Evolutionary conservation across 805 yeast species (phyloP).

Genomic region (Zygoascus tannicola): DNA sequence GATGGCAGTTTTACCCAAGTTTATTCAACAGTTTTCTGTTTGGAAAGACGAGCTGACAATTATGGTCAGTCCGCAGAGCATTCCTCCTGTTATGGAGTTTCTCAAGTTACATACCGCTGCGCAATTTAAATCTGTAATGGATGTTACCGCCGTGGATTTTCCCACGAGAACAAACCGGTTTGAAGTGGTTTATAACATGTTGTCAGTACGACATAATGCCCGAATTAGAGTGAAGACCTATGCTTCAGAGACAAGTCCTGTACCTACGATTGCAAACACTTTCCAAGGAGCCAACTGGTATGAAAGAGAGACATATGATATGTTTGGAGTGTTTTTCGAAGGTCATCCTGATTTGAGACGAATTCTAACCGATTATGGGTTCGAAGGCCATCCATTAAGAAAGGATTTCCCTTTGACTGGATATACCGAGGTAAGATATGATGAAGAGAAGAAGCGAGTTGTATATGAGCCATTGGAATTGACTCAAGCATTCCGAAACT

Average conservation of each 20-base stretch:
- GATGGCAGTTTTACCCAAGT: constrained; percentile 72
- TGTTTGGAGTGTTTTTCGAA: constrained; percentile 80
- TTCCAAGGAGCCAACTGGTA: constrained; percentile 83
- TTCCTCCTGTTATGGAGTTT: constrained; percentile 61
- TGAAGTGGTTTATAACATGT: constrained; percentile 76
- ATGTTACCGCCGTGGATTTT: constrained; percentile 79
- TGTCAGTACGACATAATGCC: constrained; percentile 75
- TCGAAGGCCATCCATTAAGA: constrained; percentile 85
- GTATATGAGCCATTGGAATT: constrained; percentile 85
- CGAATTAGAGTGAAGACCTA: constrained; percentile 83
- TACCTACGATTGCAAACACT: constrained; percentile 65
- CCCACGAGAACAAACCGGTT: constrained; percentile 78
- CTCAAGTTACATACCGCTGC: constrained; percentile 71
- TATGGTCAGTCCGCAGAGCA: constrained; percentile 65
- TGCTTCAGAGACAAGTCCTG: constrained; percentile 73
- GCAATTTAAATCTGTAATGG: constrained; percentile 70
- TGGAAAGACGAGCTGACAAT: constrained; percentile 85
- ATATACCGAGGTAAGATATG: constrained; percentile 82
- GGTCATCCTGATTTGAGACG: constrained; percentile 86
- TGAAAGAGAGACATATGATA: constrained; percentile 82
- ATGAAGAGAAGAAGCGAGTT: constrained; percentile 82
- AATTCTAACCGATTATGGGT: constrained; percentile 85
- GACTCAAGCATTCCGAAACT: constrained; percentile 88
- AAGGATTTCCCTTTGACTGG: constrained; percentile 92
- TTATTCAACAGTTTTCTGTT: constrained; percentile 71